Percentiles rank a stretch among this genome's conserved stretches.
These are phyloP conservation scores for Coemansia erecta DNA, from an alignment of 192 early-diverging fungal genomes.

Conservation along the genomic window DNA sequence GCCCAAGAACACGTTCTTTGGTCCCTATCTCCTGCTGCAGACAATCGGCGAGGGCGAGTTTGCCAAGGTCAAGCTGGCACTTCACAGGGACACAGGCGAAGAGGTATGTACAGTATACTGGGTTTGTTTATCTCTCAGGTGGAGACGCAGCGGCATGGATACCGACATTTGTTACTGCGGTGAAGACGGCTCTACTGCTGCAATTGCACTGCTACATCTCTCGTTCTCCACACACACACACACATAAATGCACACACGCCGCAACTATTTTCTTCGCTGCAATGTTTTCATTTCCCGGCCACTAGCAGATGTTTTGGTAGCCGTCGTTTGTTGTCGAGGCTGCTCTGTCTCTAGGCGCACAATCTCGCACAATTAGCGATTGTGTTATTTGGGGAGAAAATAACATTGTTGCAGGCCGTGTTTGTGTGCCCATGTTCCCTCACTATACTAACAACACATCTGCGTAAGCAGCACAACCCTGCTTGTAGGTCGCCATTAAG, in stretches of 20 bases:
- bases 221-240: too few relatives aligned
- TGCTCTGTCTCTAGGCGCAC: conserved; percentile 1
- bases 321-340: not conserved
- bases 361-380: conserved; percentile 7
- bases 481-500: conserved; percentile 81
- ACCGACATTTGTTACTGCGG: too few relatives aligned
- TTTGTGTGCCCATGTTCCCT: not conserved
- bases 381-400: conserved; percentile 4
- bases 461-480: not conserved
- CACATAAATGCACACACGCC: too few relatives aligned
- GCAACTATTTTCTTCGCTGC: too few relatives aligned
- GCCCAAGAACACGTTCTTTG: conserved; percentile 66
- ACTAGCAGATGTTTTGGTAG: too few relatives aligned
- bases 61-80: conserved; percentile 94
- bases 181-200: too few relatives aligned
- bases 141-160: too few relatives aligned
- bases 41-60: conserved; percentile 98
- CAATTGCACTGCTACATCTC: too few relatives aligned
- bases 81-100: conserved; percentile 71
- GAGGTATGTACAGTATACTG: conserved; percentile 61
- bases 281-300: too few relatives aligned
- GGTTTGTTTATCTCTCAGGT: not conserved
- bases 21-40: conserved; percentile 92
- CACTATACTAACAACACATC: conserved; percentile 4
- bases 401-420: not conserved